phyloP scores from a whole-genome alignment of 2,329 filamentous ascomycete genomes.

The Penicillium sp. region DNA sequence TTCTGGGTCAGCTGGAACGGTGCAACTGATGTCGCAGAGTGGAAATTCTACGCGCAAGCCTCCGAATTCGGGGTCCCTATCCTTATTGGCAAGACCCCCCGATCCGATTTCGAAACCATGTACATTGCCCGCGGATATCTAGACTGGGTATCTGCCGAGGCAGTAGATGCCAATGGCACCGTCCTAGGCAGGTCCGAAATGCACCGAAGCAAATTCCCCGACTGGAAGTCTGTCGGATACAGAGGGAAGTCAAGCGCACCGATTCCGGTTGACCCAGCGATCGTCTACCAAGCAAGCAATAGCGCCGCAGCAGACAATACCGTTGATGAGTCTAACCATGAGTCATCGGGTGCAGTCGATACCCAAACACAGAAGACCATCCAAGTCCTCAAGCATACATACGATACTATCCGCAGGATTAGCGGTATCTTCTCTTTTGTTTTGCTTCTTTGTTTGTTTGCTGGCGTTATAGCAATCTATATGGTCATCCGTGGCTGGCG shows the following conservation, averaged over 20 bases:
- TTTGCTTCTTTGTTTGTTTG: conserved; percentile 17
- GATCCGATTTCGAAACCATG: conserved; percentile 22
- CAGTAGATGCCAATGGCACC: conserved; percentile 17
- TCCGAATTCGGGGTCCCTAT: conserved; percentile 21
- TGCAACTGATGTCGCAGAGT: conserved; percentile 37
- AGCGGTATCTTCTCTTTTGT: conserved; percentile 20
- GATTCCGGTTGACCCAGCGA: conserved; percentile 15
- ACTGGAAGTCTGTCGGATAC: conserved; percentile 19
- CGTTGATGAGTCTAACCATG: not conserved
- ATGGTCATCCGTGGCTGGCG: conserved; percentile 25
- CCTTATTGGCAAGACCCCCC: conserved; percentile 17
- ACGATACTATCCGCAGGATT: conserved; percentile 18
- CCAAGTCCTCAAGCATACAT: conserved; percentile 14
- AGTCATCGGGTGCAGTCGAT: conserved; percentile 7
- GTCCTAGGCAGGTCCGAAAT: conserved; percentile 17
- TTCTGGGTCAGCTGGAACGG: conserved; percentile 40
- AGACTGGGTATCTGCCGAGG: conserved; percentile 23
- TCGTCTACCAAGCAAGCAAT: conserved; percentile 2
- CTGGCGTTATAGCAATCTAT: conserved; percentile 15
- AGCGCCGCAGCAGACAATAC: not conserved
- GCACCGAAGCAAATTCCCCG: conserved; percentile 17
- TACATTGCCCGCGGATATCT: conserved; percentile 21
- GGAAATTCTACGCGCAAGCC: conserved; percentile 34
- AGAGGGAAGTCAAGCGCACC: conserved; percentile 12
- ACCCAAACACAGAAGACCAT: conserved; percentile 19